A percentile compares a stretch with the other conserved stretches of the same genome.
Conservation (phyloP, 768 basidiomycete genomes). For the Clitopilus passeckerianus region DNA sequence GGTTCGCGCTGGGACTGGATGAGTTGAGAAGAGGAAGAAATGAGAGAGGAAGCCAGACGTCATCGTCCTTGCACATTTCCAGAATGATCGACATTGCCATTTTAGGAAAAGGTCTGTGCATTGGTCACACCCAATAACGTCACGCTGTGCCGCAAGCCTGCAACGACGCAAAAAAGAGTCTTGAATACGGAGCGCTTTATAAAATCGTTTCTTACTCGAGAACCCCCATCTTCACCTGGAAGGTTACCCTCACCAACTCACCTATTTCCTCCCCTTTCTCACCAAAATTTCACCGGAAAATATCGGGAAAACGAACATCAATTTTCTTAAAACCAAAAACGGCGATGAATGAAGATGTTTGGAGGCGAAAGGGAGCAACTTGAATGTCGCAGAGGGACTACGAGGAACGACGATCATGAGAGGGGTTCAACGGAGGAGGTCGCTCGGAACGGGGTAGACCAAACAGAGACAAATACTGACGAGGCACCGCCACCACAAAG, state of each 20-base stretch:
- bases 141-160: conserved; percentile 4
- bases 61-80: too few relatives aligned
- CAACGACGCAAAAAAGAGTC: conserved; percentile 5
- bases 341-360: not conserved
- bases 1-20: too few relatives aligned
- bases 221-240: not conserved
- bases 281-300: not conserved
- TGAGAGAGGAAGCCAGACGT: too few relatives aligned
- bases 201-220: conserved; percentile 1
- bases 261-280: not conserved
- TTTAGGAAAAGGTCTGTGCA: conserved; percentile 9
- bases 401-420: not conserved
- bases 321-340: not conserved
- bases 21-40: too few relatives aligned
- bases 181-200: conserved; percentile 5
- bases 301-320: not conserved
- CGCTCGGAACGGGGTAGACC: conserved; percentile 5
- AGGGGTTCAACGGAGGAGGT: conserved; percentile 1
- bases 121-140: conserved; percentile 7
- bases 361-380: not conserved
- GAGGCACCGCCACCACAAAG: conserved; percentile 14
- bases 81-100: not conserved
- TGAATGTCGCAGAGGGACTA: not conserved
- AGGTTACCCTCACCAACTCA: not conserved
- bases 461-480: conserved; percentile 13